A percentile compares a stretch with the other conserved stretches of the same genome.
Evolutionary conservation across 169 alveolate genomes (phyloP).

Genomic region (Plasmodium gaboni): DNA sequence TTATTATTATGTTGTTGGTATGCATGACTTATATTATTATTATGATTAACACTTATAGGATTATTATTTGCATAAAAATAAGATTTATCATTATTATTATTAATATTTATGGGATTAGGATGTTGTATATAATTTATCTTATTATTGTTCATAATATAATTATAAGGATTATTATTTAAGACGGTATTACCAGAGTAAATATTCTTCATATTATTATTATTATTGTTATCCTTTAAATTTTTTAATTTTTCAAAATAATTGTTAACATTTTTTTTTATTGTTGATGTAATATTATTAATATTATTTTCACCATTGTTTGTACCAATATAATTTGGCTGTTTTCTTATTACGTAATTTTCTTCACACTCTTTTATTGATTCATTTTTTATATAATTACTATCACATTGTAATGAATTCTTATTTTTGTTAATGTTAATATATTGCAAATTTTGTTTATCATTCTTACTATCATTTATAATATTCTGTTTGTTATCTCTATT

Average conservation of each 20-base stretch:
- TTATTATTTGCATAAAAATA: too few species aligned
- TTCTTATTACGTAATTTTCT: neutral
- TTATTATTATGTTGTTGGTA: too few species aligned
- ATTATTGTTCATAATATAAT: neutral
- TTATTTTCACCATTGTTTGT: neutral
- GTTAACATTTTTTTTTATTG: neutral
- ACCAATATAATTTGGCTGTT: neutral
- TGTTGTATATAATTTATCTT: neutral
- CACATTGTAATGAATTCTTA: too few species aligned
- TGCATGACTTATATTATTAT: too few species aligned
- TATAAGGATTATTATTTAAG: neutral
- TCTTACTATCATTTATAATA: neutral
- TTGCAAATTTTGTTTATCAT: neutral
- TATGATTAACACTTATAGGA: too few species aligned
- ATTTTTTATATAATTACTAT: neutral
- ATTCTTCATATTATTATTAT: neutral
- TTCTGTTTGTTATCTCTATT: neutral
- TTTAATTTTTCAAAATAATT: constrained; percentile 5
- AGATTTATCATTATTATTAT: too few species aligned
- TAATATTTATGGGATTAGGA: neutral
- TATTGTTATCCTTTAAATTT: neutral
- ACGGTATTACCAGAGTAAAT: neutral
- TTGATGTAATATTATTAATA: neutral
- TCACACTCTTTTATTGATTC: neutral
- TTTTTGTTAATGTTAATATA: neutral